Evolutionary conservation across 2,329 filamentous ascomycete species (phyloP), one percentile per base, ranked within the genome.

Genomic region (Nakataea oryzae): DNA sequence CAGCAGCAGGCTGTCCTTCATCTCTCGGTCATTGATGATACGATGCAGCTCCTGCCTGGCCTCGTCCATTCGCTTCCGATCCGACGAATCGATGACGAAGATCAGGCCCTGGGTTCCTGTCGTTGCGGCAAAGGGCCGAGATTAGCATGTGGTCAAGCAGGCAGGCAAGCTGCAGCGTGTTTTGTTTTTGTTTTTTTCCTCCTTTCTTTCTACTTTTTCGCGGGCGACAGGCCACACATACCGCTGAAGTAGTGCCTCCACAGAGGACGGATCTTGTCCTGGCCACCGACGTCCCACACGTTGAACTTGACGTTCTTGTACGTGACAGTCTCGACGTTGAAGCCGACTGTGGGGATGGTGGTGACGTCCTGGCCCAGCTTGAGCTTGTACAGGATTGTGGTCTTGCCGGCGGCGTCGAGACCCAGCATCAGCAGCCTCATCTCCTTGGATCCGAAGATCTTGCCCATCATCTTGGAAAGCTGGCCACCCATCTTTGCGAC

Each of bases 291-390:
- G 81, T 97, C 93, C 93, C 93, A 97, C 66, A 97, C 93, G 72
- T 96, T 97, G 82, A 97, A 97, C 79, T 97, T 96, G 78, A 97
- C 93, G 76, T 97, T 97, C 85, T 97, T 97, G 83, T 96, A 97
- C 69, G 93, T 96, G 71, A 97, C 93, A 5, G 92, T 96, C 83
- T 97, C 93, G 76, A 97, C 95, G 84, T 97, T 97, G 85, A 97
- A 97, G 69, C 93, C 95, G 70, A 99, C 95, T 41, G 95, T 99
- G 58, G 95, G 95, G 73, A 97, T 97, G 61, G 95, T 97, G 65
- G 95, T 97, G 71, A 97, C 93, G 74, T 96, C 93, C 82, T 97
- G 92, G 77, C 93, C 93, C 64, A 97, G 87, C 85, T 97, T 97
- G 73, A 99, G 85, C 83, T 97, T 97, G 85, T 97, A 99, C 65